phyloP scores from a whole-genome alignment of 306 rosid genomes.

The Vigna hirtella region DNA sequence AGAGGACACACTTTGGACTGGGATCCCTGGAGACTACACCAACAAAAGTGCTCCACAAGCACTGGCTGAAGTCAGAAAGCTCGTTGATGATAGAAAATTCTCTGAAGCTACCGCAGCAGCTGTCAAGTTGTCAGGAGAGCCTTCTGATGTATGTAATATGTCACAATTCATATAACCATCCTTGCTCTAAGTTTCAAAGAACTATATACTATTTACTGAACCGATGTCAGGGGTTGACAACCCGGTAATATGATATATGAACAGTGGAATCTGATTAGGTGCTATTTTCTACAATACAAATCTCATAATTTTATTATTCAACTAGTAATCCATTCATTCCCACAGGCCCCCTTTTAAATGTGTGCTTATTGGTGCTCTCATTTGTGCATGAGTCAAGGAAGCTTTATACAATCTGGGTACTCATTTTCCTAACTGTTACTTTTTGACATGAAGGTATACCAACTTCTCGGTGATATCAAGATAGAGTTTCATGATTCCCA shows the following conservation, averaged over 20 bases:
- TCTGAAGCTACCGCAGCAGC: conserved; percentile 80
- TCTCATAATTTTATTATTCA: conserved; percentile 27
- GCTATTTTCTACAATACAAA: background rate
- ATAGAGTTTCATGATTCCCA: conserved; percentile 82
- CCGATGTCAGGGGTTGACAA: conserved; percentile 10
- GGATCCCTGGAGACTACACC: conserved; percentile 76
- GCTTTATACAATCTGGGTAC: conserved; percentile 6
- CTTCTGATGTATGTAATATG: conserved; percentile 66
- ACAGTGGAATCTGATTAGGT: conserved; percentile 18
- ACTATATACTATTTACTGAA: conserved; percentile 22
- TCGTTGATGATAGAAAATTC: conserved; percentile 73
- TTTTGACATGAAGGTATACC: conserved; percentile 72
- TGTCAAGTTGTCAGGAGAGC: conserved; percentile 69
- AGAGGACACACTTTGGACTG: conserved; percentile 99
- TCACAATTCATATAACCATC: conserved; percentile 32
- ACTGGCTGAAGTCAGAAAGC: conserved; percentile 75
- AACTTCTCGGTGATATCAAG: conserved; percentile 83
- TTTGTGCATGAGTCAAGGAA: conserved; percentile 26
- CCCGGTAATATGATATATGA: conserved; percentile 16
- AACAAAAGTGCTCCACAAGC: conserved; percentile 74
- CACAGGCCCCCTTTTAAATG: background rate
- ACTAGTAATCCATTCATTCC: conserved; percentile 5
- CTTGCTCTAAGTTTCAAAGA: conserved; percentile 5
- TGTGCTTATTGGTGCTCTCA: conserved; percentile 18
- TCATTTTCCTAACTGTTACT: conserved; percentile 31